A percentile compares a stretch with the other conserved stretches of the same genome.
Evolutionary conservation across 495 filamentous ascomycete genomes (phyloP).

Genomic region (Penicillium bovifimosum): DNA sequence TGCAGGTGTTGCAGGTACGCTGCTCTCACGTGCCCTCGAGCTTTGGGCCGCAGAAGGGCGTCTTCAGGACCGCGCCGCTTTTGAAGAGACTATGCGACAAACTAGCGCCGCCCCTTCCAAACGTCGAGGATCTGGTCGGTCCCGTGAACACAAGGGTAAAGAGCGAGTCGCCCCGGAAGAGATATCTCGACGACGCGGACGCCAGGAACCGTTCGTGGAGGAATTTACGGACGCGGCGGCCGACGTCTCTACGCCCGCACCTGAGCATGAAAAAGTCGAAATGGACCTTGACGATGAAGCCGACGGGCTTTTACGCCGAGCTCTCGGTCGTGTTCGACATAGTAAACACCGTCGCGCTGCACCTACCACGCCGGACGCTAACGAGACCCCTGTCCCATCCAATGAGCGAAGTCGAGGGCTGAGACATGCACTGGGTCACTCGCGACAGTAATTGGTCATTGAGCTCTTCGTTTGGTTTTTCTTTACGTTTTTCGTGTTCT

Average conservation of each 20-base stretch:
- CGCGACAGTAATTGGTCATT: constrained; percentile 11
- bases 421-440: constrained; percentile 23
- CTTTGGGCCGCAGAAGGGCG: constrained; percentile 52
- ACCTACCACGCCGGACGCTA: constrained; percentile 15
- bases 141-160: constrained; percentile 27
- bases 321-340: constrained; percentile 32
- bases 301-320: constrained; percentile 32
- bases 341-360: constrained; percentile 20
- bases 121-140: constrained; percentile 18
- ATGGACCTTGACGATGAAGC: constrained; percentile 42
- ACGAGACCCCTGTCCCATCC: constrained; percentile 18
- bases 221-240: constrained; percentile 39
- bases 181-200: constrained; percentile 21
- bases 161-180: constrained; percentile 13
- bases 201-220: constrained; percentile 21
- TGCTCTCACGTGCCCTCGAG: constrained; percentile 68
- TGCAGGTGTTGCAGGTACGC: constrained; percentile 68
- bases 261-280: constrained; percentile 34
- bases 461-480: too few species aligned
- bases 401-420: constrained; percentile 17
- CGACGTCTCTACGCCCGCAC: constrained; percentile 19
- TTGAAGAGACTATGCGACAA: constrained; percentile 1
- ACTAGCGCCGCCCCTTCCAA: not conserved
- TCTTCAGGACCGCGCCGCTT: constrained; percentile 14
- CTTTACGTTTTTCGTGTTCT: not conserved